Percentiles rank a stretch among this genome's conserved stretches.
phyloP scores from a whole-genome alignment of 257 asterid genomes.

The Solanum habrochaites region DNA sequence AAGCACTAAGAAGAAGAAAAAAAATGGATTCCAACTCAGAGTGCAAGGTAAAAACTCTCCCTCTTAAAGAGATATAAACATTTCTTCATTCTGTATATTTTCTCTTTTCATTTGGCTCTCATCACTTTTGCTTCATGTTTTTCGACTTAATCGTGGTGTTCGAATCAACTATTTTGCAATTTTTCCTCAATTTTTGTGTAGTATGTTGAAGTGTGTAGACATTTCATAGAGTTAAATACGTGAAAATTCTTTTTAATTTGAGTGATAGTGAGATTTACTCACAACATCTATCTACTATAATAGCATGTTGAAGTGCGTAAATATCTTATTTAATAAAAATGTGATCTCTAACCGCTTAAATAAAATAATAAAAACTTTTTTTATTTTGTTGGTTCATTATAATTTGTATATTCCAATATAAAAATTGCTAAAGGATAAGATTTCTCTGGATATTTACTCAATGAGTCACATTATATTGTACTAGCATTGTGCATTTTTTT shows the following conservation, averaged over 20 bases:
- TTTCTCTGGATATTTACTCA: not conserved
- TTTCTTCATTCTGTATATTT: not conserved
- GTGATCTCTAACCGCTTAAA: too few species aligned
- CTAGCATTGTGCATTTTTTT: not conserved
- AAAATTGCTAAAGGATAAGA: not conserved
- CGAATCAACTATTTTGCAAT: not conserved
- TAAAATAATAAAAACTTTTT: too few species aligned
- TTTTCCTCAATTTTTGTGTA: not conserved
- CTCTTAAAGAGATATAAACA: not conserved
- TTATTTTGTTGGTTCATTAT: not conserved
- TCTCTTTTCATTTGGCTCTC: not conserved
- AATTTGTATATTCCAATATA: not conserved
- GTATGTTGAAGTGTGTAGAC: too few species aligned
- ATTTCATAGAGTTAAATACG: too few species aligned
- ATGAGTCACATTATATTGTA: not conserved
- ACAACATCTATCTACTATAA: accelerated
- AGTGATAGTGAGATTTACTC: too few species aligned
- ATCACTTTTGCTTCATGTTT: not conserved
- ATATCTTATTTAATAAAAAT: too few species aligned
- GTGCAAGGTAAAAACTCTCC: not conserved
- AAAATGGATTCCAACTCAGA: not conserved
- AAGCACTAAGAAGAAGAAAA: not conserved
- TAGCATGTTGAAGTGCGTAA: too few species aligned
- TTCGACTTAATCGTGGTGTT: not conserved
- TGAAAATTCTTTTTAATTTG: too few species aligned